A percentile compares a stretch with the other conserved stretches of the same genome.
These are phyloP conservation scores for Hibiscus mutabilis DNA, from an alignment of 345 rosid species.

Conservation along the genomic window DNA sequence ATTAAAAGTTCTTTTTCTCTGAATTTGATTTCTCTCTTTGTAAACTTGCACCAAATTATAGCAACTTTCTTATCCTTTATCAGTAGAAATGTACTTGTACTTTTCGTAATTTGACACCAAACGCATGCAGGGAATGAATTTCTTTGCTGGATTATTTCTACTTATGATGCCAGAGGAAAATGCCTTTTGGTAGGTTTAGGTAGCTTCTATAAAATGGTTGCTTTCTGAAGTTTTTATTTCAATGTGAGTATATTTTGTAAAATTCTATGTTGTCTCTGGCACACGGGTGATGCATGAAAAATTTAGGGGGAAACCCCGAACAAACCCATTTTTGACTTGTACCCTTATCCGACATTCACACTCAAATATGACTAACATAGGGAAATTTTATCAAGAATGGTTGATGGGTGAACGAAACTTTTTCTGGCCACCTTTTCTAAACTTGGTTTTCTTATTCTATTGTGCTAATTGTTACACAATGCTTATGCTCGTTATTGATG, in stretches of 20 bases:
- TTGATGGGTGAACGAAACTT: not conserved
- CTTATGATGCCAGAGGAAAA: conserved; percentile 98
- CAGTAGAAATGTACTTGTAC: not conserved
- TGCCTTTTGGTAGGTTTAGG: conserved; percentile 86
- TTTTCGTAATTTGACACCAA: not conserved
- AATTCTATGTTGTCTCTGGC: not conserved
- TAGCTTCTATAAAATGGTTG: conserved; percentile 7
- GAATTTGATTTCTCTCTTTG: conserved; percentile 3
- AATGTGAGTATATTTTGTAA: not conserved
- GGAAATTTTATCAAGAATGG: not conserved
- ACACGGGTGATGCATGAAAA: too few relatives aligned
- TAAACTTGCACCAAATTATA: not conserved
- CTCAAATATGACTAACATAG: not conserved
- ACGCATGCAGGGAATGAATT: conserved; percentile 91
- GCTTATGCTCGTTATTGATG: conserved; percentile 11
- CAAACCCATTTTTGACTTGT: not conserved
- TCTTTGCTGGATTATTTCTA: conserved; percentile 90
- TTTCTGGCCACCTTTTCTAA: not conserved
- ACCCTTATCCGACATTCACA: not conserved
- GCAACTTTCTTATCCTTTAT: conserved; percentile 13
- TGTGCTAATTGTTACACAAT: not conserved
- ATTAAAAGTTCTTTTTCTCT: not conserved
- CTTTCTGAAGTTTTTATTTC: not conserved
- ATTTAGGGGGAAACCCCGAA: too few relatives aligned
- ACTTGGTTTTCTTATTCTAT: not conserved